Evolutionary conservation across 1,139 yeast species (phyloP).

Genomic region (Blastobotrys serpentis): DNA sequence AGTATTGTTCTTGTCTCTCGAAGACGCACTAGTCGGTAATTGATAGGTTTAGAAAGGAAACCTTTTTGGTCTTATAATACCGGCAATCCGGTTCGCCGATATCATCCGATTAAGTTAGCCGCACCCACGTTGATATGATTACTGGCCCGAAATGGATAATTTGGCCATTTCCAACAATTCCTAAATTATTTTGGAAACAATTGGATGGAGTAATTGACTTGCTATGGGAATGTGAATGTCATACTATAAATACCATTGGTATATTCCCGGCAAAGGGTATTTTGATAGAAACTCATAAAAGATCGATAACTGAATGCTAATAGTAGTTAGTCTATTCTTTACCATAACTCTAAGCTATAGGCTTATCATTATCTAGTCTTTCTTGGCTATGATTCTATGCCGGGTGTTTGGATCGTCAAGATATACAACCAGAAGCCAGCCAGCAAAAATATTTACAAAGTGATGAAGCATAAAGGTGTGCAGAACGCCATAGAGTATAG

Average conservation of each 20-base stretch:
- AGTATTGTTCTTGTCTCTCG: no score
- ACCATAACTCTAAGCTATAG: background rate
- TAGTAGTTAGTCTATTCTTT: no score
- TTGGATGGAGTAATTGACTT: no score
- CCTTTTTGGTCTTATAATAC: background rate
- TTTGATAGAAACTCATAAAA: no score
- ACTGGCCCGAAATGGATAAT: background rate
- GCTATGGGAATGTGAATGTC: no score
- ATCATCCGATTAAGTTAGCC: background rate
- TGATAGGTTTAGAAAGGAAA: background rate
- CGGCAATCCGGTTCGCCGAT: background rate
- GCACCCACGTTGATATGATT: background rate
- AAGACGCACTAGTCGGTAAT: no score
- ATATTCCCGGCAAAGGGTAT: no score
- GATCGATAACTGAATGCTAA: no score
- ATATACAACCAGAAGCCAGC: constrained; percentile 30
- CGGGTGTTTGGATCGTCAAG: constrained; percentile 22
- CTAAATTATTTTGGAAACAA: background rate
- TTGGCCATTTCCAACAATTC: no score
- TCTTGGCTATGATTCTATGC: constrained; percentile 12
- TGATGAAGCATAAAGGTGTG: constrained; percentile 40
- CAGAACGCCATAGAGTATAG: constrained; percentile 35
- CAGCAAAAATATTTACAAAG: constrained; percentile 32
- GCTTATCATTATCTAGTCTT: no score
- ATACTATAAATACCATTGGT: no score